Evolutionary conservation across 2,329 filamentous ascomycete genomes (phyloP).

Genomic region (Fusarium floridanum): DNA sequence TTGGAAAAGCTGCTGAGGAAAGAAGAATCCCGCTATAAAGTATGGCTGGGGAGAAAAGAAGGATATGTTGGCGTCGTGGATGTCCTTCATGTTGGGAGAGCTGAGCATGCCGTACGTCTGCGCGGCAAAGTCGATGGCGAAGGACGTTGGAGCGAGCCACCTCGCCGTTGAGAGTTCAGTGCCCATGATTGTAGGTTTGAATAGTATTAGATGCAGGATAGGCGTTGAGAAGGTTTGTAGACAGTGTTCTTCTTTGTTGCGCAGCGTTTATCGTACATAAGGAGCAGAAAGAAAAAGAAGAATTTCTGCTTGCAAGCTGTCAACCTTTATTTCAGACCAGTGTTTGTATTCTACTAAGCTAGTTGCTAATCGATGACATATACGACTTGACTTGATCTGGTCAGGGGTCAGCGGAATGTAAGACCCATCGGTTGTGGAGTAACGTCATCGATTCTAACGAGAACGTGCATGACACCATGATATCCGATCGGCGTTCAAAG

Average conservation of each 20-base stretch:
- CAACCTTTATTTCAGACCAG: not conserved
- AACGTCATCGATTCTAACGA: not conserved
- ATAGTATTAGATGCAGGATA: not conserved
- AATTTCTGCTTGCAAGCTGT: not conserved
- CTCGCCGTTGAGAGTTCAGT: slow-evolving; percentile 6
- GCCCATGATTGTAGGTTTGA: not conserved
- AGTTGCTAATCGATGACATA: not conserved
- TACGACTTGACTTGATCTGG: not conserved
- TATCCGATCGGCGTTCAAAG: not conserved
- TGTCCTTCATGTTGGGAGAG: slow-evolving; percentile 15
- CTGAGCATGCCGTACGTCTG: slow-evolving; percentile 13
- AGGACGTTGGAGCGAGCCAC: slow-evolving; percentile 11
- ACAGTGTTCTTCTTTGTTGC: not conserved
- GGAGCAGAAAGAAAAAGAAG: not conserved
- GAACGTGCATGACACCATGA: not conserved
- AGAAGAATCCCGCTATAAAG: slow-evolving; percentile 12
- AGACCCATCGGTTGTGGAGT: not conserved
- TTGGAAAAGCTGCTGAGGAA: slow-evolving; percentile 4
- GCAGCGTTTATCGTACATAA: not conserved
- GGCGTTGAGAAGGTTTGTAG: not conserved
- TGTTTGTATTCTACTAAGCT: not conserved
- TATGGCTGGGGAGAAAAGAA: slow-evolving; percentile 15
- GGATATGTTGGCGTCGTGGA: slow-evolving; percentile 14
- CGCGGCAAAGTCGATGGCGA: slow-evolving; percentile 7
- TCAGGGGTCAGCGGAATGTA: not conserved